phyloP scores from a whole-genome alignment of 2,329 filamentous ascomycete species.

The Fusarium pseudonygamai region DNA sequence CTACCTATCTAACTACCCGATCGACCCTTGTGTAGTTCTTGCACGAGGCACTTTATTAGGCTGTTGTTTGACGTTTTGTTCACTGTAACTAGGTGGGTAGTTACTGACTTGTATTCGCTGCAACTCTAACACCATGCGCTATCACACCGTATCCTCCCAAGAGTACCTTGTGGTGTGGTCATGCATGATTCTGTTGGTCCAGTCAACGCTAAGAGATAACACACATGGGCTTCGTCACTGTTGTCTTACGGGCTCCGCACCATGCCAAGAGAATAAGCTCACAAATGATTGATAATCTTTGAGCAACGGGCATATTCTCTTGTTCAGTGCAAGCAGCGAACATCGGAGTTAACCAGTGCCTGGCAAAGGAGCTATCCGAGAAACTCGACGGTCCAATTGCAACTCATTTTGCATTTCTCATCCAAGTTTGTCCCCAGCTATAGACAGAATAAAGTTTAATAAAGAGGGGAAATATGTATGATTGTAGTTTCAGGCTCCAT shows the following conservation, averaged over 20 bases:
- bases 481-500: neutral
- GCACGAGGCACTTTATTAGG: neutral
- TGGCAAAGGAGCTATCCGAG: neutral
- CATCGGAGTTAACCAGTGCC: neutral
- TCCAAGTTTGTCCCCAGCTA: neutral
- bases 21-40: neutral
- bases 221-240: constrained; percentile 13
- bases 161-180: neutral
- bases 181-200: constrained; percentile 8
- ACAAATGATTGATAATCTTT: neutral
- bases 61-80: neutral
- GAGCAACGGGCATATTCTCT: neutral
- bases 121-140: neutral
- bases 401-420: neutral
- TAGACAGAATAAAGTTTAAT: neutral
- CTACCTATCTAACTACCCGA: neutral
- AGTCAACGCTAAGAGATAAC: constrained; percentile 17
- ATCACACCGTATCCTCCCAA: constrained; percentile 7
- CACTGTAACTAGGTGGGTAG: neutral
- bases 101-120: neutral
- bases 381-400: constrained; percentile 1
- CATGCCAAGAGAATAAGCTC: constrained; percentile 12
- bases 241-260: neutral
- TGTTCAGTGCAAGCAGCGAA: neutral
- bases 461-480: neutral